These are phyloP conservation scores for Colletotrichum sp. DNA, from an alignment of 2,329 filamentous ascomycete species.

Conservation along the genomic window DNA sequence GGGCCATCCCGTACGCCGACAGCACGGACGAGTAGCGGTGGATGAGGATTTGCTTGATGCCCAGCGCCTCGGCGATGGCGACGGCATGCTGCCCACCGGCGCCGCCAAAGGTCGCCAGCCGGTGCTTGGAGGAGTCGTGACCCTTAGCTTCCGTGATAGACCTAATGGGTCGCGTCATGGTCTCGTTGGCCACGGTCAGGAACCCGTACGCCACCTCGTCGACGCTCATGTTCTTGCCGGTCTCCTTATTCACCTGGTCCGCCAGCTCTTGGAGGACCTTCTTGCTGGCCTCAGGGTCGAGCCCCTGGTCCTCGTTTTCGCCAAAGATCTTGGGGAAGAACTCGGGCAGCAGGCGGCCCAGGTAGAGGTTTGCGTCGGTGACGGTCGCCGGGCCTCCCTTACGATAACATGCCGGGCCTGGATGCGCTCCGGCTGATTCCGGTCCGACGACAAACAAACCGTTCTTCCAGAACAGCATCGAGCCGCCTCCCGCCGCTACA, in stretches of 20 bases:
- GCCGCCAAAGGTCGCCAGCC: conserved; percentile 91
- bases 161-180: conserved; percentile 89
- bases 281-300: conserved; percentile 79
- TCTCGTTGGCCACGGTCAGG: conserved; percentile 87
- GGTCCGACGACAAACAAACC: conserved; percentile 91
- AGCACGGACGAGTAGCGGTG: conserved; percentile 89
- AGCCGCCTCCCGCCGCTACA: conserved; percentile 88
- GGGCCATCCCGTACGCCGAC: conserved; percentile 90
- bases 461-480: conserved; percentile 84
- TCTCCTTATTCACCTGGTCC: conserved; percentile 78
- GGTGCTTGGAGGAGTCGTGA: conserved; percentile 87
- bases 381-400: conserved; percentile 90
- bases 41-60: conserved; percentile 84
- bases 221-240: conserved; percentile 71
- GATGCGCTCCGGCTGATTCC: conserved; percentile 87
- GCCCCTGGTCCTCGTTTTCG: conserved; percentile 80
- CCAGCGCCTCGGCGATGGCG: conserved; percentile 85
- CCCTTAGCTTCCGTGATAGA: conserved; percentile 92
- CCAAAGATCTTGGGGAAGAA: conserved; percentile 98
- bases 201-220: conserved; percentile 92
- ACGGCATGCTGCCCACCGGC: conserved; percentile 92
- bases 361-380: conserved; percentile 89
- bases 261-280: conserved; percentile 78
- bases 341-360: conserved; percentile 83
- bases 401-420: conserved; percentile 88